Percentiles rank a stretch among this genome's conserved stretches.
Evolutionary conservation across 495 filamentous ascomycete genomes (phyloP).

Genomic region (Monascus purpureus): DNA sequence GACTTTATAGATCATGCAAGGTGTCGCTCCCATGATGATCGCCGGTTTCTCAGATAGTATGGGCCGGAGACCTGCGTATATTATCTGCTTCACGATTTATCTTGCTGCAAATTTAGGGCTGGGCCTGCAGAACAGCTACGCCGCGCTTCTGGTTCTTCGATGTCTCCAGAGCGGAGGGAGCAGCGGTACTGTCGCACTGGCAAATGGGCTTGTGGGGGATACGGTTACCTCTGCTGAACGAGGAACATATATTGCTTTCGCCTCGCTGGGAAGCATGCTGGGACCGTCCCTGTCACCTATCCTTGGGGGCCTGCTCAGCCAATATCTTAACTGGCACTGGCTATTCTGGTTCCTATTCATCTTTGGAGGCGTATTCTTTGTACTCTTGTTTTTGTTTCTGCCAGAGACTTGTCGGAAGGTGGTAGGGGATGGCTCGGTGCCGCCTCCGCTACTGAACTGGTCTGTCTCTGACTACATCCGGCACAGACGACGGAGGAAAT

Average conservation of each 20-base stretch:
- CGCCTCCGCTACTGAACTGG: slow-evolving; percentile 14
- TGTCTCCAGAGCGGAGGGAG: slow-evolving; percentile 35
- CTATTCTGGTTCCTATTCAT: slow-evolving; percentile 69
- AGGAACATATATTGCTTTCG: slow-evolving; percentile 28
- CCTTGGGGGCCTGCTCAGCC: slow-evolving; percentile 48
- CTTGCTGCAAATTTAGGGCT: slow-evolving; percentile 35
- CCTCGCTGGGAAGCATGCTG: slow-evolving; percentile 12
- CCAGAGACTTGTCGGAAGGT: slow-evolving; percentile 33
- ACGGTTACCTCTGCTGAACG: slow-evolving; percentile 26
- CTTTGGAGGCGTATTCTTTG: slow-evolving; percentile 28
- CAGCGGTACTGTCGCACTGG: slow-evolving; percentile 31
- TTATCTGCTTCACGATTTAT: slow-evolving; percentile 34
- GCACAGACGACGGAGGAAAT: slow-evolving; percentile 5
- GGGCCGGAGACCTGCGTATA: slow-evolving; percentile 34
- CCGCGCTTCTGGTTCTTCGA: slow-evolving; percentile 34
- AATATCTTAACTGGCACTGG: slow-evolving; percentile 54
- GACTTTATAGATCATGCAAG: slow-evolving; percentile 40
- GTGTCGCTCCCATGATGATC: slow-evolving; percentile 33
- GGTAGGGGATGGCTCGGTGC: slow-evolving; percentile 32
- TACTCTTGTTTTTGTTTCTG: slow-evolving; percentile 19
- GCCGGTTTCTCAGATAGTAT: slow-evolving; percentile 31
- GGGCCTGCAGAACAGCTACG: slow-evolving; percentile 30
- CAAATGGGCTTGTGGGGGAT: slow-evolving; percentile 26
- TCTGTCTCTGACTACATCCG: slow-evolving; percentile 13
- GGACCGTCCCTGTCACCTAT: slow-evolving; percentile 46